These are phyloP conservation scores for Cystoisospora suis DNA, from an alignment of 169 alveolate species.

Conservation along the genomic window DNA sequence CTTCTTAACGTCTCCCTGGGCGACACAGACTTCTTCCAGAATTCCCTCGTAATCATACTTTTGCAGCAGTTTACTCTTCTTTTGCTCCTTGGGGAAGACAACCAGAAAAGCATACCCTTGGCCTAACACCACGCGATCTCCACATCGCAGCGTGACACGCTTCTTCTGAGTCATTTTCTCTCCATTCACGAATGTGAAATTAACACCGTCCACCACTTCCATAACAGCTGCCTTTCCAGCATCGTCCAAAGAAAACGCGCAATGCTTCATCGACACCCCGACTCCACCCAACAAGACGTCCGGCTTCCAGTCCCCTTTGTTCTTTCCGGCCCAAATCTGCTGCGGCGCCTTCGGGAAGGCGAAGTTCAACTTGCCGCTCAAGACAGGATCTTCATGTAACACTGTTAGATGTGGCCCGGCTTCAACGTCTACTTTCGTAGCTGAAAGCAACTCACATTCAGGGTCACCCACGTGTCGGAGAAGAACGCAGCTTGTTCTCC, in stretches of 20 bases:
- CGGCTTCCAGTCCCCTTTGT: conserved; percentile 55
- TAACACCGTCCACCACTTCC: conserved; percentile 35
- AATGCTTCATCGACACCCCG: neutral
- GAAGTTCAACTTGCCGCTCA: conserved; percentile 82
- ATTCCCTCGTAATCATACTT: neutral
- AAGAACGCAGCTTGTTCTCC: too few relatives aligned
- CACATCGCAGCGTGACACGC: neutral
- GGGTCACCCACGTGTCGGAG: too few relatives aligned
- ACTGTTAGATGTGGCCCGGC: conserved; percentile 76
- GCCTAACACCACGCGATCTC: conserved; percentile 60
- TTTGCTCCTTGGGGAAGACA: neutral
- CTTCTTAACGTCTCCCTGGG: conserved; percentile 43
- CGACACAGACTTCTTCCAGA: conserved; percentile 42
- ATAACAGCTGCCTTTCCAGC: neutral
- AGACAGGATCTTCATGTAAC: conserved; percentile 88
- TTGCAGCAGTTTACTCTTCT: neutral
- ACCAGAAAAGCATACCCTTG: conserved; percentile 55
- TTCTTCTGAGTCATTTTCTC: neutral
- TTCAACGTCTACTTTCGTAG: too few relatives aligned
- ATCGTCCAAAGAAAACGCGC: neutral
- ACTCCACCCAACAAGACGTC: neutral
- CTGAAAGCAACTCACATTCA: conserved; percentile 64
- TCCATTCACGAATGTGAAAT: conserved; percentile 46
- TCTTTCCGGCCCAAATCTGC: conserved; percentile 79
- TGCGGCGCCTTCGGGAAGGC: conserved; percentile 72